Base-by-base conservation (phyloP, 2,329 filamentous ascomycete genomes). In the Fusarium decemcellulare region DNA sequence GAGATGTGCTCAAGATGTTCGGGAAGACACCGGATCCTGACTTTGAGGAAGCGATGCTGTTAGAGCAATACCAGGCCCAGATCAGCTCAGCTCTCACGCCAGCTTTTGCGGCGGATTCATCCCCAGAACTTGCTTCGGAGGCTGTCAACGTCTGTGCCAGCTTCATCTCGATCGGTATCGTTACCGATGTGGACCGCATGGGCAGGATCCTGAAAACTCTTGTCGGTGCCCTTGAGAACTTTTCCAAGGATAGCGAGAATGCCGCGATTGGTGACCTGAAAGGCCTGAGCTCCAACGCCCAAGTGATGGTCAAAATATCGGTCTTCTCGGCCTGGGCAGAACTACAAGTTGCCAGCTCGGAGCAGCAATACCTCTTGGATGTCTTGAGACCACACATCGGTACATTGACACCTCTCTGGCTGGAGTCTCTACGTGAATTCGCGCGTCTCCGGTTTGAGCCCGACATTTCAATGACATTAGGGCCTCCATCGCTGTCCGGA, bases 151-250 rank as follows among this genome's bases (percentile, higher is more conserved):
- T 99, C 8, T 99, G 96, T 76, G 96, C 95, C n/a, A 94, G 93
- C 2, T 99, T 99, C 80, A 97, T 99, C 75, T 93, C 95, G 0
- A 98, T 95, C 0, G 96, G 96, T 14, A 98, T 99, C 59, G 96
- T 99, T 9, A 98, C 94, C 1, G 96, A 98, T 79, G 90, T 98
- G 9, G 97, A 99, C 72, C 90, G 96, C n/a, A 99, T 99, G 96
- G 96, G 96, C 23, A 92, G 96, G 60, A 99, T 99, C 56, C 87
- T 99, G 60, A 98, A 98, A 82, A 92, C 97, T 1, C 86, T 99
- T 3, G 93, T 98, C 7, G 91, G 92, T 44, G 95, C 95, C 0
- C 86, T 99, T 2, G 95, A 98, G 75, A 97, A 95, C 79, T 97
- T 98, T 76, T 93, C 93, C 3, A 90, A 87, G 47, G 93, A 97